These are phyloP conservation scores for Elaeis guineensis DNA, from an alignment of 176 grass and related monocot species.

Conservation along the genomic window DNA sequence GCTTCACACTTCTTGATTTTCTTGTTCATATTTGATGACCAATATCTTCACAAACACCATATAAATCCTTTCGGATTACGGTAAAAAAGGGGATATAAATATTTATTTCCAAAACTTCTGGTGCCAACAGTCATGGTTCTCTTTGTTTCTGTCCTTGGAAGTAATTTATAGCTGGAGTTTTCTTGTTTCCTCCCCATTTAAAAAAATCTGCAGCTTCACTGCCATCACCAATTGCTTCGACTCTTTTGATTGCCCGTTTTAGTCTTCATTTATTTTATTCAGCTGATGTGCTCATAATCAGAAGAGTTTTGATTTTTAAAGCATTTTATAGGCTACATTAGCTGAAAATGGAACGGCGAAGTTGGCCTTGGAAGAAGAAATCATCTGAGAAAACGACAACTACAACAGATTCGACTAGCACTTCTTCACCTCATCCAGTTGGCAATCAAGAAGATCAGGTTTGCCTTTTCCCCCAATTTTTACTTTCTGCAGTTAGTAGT, in stretches of 20 bases:
- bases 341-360: slow-evolving; percentile 68
- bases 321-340: slow-evolving; percentile 8
- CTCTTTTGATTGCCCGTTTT: neutral
- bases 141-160: too few relatives aligned
- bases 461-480: slow-evolving; percentile 17
- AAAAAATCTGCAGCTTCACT: too few relatives aligned
- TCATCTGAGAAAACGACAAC: slow-evolving; percentile 69
- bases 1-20: too few relatives aligned
- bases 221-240: neutral
- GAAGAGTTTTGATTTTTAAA: slow-evolving; percentile 8
- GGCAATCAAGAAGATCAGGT: slow-evolving; percentile 68
- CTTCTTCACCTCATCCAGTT: slow-evolving; percentile 5
- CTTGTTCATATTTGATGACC: too few relatives aligned
- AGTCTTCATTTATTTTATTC: neutral
- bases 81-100: too few relatives aligned
- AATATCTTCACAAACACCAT: too few relatives aligned
- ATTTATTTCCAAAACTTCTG: too few relatives aligned
- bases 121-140: too few relatives aligned
- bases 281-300: neutral
- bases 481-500: slow-evolving; percentile 3
- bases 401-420: slow-evolving; percentile 24
- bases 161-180: too few relatives aligned
- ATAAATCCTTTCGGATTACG: too few relatives aligned
- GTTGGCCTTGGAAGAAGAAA: slow-evolving; percentile 99
- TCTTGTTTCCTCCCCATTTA: too few relatives aligned